A percentile compares a stretch with the other conserved stretches of the same genome.
Evolutionary conservation across 2,329 filamentous ascomycete species (phyloP).

Genomic region (Colletotrichum chrysophilum): DNA sequence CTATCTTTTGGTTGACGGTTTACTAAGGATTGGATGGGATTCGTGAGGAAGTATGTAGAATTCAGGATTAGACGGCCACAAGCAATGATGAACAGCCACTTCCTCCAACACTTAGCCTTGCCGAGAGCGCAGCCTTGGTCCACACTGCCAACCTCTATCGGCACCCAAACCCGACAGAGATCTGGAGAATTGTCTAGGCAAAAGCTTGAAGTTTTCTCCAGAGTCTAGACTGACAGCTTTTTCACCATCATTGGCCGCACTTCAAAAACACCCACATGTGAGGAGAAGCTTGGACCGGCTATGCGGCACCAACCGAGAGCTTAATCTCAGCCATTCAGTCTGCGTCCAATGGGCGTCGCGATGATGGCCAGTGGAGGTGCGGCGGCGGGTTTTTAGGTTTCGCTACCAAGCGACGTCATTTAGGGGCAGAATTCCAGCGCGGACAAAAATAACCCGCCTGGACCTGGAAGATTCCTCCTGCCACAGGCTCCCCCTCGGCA

Average conservation of each 20-base stretch:
- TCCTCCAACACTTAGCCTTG: background rate
- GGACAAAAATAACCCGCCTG: background rate
- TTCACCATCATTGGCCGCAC: background rate
- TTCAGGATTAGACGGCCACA: background rate
- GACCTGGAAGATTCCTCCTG: background rate
- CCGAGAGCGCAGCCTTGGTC: background rate
- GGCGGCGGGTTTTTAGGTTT: background rate
- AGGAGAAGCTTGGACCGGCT: constrained; percentile 2
- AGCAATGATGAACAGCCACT: background rate
- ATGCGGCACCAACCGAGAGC: constrained; percentile 13
- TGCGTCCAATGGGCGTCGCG: background rate
- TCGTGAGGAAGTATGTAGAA: background rate
- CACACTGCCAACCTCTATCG: background rate
- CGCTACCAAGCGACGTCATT: constrained; percentile 9
- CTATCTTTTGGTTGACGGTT: background rate
- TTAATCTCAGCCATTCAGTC: background rate
- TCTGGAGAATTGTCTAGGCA: background rate
- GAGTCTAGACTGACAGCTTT: background rate
- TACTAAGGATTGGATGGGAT: background rate
- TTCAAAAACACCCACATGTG: background rate
- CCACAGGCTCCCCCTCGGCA: background rate
- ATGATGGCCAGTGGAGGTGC: background rate
- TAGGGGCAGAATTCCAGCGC: background rate
- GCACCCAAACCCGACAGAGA: background rate
- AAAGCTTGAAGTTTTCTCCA: constrained; percentile 10